Percentiles rank a stretch among this genome's conserved stretches.
These are phyloP conservation scores for Lactarius hatsudake DNA, from an alignment of 768 basidiomycete genomes.

Conservation along the genomic window DNA sequence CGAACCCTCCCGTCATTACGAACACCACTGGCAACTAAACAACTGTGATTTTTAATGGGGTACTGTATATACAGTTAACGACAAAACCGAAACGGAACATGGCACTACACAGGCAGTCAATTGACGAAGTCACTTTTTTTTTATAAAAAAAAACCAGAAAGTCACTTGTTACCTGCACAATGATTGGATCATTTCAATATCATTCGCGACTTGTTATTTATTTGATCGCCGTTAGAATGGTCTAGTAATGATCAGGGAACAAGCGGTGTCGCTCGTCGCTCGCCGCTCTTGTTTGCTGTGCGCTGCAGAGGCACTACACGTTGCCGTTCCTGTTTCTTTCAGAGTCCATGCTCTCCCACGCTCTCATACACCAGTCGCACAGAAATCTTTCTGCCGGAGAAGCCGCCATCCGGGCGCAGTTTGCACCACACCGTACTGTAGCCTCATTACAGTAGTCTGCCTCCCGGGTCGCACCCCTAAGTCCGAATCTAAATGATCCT, in stretches of 20 bases:
- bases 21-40: not conserved
- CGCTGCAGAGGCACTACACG: not conserved
- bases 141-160: not conserved
- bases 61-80: not conserved
- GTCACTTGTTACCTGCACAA: not conserved
- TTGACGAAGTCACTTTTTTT: too few relatives aligned
- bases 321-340: not conserved
- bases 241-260: constrained; percentile 24
- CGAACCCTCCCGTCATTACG: not conserved
- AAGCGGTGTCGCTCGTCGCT: not conserved
- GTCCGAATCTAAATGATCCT: too few relatives aligned
- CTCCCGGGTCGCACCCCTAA: too few relatives aligned
- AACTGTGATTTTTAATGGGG: not conserved
- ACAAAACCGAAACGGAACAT: not conserved
- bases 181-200: constrained; percentile 5
- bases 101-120: not conserved
- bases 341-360: not conserved
- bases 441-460: not conserved
- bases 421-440: not conserved
- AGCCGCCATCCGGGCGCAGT: not conserved
- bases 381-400: not conserved
- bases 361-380: not conserved
- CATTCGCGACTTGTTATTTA: not conserved
- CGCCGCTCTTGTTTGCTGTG: not conserved
- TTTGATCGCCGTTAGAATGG: constrained; percentile 27